Base-by-base conservation (phyloP, 768 basidiomycete species). In the Wakefieldia striispora region DNA sequence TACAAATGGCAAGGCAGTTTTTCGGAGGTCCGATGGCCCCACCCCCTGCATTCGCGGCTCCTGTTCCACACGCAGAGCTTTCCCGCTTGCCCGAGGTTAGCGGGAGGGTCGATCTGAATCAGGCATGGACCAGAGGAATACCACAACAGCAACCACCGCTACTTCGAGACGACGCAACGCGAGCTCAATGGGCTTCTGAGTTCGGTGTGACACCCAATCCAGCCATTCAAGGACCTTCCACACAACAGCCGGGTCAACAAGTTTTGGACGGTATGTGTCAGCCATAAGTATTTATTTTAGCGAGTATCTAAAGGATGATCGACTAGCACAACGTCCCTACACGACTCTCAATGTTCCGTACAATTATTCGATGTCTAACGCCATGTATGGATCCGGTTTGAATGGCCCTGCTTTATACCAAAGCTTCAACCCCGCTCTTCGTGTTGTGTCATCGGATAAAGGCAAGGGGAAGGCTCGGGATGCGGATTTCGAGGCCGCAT, bases 401-500 rank as follows among this genome's bases (percentile, higher is more conserved):
- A 62, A 68, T 19, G 57, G 61, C 23, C 60, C 69, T 19, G 51
- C 61, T 16, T 66, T 74, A 62, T 67, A 69, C 44, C 72, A 74
- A 49, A 36, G 40, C 27, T 54, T 63, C 51, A 63, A 58, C 44
- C 54, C 60, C 44, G 44, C 61, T 43, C 48, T 51, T 54, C 57
- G 59, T 27, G 39, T 57, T 51, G 38, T 59, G 45, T 47, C 59
- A 45, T 53, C 53, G 20, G 63, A 70, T 43, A 82, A 84, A 58
- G 88, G 83, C 13, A 97, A 95, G 64, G 90, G 87, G 2, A 94
- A 91, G 63, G 81, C 75, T 16, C 76, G 79, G 48, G 86, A 91
- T 45, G 80, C 79, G 4, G 90, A 90, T 65, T 90, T 91, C 49
- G 90, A 92, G 56, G 85, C 85, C n/a, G 90, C 89, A 10, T 91